Base-by-base conservation (phyloP, 768 basidiomycete species). In the Termitomyces sp. region DNA sequence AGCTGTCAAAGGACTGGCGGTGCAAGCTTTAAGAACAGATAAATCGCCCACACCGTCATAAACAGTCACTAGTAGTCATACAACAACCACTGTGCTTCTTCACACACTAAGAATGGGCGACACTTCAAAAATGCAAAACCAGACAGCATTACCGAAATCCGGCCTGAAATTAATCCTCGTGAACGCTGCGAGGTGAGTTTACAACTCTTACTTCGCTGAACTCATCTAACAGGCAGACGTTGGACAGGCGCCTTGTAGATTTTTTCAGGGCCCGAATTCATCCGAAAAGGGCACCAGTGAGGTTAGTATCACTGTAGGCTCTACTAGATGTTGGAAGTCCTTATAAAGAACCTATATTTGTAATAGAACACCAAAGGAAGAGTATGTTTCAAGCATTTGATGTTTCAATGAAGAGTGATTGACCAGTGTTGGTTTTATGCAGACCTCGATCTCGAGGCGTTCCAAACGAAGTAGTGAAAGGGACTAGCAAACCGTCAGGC, bases 401-500 rank as follows among this genome's bases (percentile, higher is more conserved):
- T 6, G 15, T 13, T n/a, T 35, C n/a, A 13, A 44, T 42, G 40
- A 20, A 32, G 12, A 42, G 7, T 55, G 11, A 13, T 55, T 39
- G 38, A 40, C 9, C 11, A 55, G 28, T 40, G 18, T 42, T 16
- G 38, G 18, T 15, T 20, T 42, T 16, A 28, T 40, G 11, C 12
- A 42, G 54, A 42, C 39, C 28, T 28, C 39, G 40, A 44, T 7
- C 40, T 42, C 55, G 55, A 32, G 55, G 55, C 11, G 12, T 44
- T 13, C 0, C 28, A n/a, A 7, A 20, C 11, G 6, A 3, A 0
- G 0, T 0, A 12, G 8, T 28, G 4, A 2, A 15, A 32, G 39
- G 16, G 49, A 18, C 24, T n/a, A 3, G 1, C 11, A 33, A 12
- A 3, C 12, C 51, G 20, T n/a, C 24, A 22, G 28, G 4, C 22